Evolutionary conservation across 1,284 basidiomycete genomes (phyloP).

Genomic region (Cutaneotrichosporon mucoides): DNA sequence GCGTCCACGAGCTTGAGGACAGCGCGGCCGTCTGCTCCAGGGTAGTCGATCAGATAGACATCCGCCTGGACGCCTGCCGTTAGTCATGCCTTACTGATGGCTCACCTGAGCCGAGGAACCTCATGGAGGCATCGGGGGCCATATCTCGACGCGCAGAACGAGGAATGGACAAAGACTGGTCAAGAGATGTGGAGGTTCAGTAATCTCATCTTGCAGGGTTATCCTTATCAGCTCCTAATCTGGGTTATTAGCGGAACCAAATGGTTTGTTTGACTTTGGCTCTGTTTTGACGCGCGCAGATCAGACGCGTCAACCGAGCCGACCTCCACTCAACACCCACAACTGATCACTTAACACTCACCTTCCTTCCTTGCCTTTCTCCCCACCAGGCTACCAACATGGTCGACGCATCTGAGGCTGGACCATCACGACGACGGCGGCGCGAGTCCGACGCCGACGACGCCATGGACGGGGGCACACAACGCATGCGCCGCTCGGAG

Average conservation of each 20-base stretch:
- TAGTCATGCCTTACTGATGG: not conserved
- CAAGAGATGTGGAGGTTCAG: too few species aligned
- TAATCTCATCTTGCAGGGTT: too few species aligned
- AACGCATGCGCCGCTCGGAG: constrained; percentile 10
- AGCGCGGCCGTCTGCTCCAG: too few species aligned
- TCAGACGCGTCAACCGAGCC: too few species aligned
- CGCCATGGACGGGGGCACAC: not conserved
- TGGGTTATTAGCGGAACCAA: not conserved
- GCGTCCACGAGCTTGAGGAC: constrained; percentile 16
- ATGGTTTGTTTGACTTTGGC: not conserved
- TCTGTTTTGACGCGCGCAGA: too few species aligned
- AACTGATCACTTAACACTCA: not conserved
- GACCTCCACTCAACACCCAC: too few species aligned
- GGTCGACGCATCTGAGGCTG: not conserved
- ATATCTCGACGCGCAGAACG: too few species aligned
- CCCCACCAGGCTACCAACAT: not conserved
- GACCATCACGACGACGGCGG: constrained; percentile 4
- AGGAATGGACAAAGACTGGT: too few species aligned
- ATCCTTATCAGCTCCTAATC: too few species aligned
- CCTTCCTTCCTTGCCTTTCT: not conserved
- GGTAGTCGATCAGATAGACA: not conserved
- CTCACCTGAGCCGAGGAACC: constrained; percentile 7
- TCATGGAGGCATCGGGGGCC: not conserved
- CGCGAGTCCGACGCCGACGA: not conserved
- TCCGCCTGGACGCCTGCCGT: constrained; percentile 11